Conservation (phyloP, 1,139 yeast species). For the Candida smagusa region DNA sequence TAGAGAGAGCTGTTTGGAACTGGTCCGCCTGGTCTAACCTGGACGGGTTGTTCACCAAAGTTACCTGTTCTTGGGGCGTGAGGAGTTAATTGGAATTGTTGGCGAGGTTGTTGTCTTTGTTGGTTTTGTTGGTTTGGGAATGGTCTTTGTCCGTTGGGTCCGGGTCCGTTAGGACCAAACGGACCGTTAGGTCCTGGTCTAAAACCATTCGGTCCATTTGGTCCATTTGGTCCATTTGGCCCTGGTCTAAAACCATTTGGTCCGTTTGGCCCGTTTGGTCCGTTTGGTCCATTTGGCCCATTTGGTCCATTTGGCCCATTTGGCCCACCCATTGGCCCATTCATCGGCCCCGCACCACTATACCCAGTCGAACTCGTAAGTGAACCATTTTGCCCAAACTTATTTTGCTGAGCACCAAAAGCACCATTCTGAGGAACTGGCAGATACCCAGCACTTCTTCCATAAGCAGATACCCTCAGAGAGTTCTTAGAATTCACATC, state of each 20-base stretch:
- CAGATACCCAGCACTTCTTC: no score
- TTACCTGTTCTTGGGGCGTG: conserved; percentile 7
- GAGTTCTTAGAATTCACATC: conserved; percentile 5
- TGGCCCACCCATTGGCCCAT: background rate
- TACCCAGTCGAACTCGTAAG: background rate
- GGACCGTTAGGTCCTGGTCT: background rate
- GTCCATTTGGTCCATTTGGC: background rate
- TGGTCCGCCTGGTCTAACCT: background rate
- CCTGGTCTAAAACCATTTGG: background rate
- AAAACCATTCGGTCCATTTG: background rate
- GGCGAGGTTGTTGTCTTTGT: background rate
- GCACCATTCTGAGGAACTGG: no score
- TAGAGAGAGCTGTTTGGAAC: conserved; percentile 25
- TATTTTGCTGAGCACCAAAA: no score
- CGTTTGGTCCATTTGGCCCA: background rate
- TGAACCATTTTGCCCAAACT: no score
- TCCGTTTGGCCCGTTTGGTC: conserved; percentile 1
- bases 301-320: conserved; percentile 1
- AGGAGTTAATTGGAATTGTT: conserved; percentile 3
- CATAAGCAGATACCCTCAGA: no score
- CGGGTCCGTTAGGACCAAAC: conserved; percentile 1
- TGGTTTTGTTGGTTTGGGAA: background rate
- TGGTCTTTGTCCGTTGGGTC: background rate
- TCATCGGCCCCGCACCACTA: background rate
- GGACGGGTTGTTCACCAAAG: conserved; percentile 8